phyloP scores from a whole-genome alignment of 805 yeast species.

The Pichia sporocuriosa region DNA sequence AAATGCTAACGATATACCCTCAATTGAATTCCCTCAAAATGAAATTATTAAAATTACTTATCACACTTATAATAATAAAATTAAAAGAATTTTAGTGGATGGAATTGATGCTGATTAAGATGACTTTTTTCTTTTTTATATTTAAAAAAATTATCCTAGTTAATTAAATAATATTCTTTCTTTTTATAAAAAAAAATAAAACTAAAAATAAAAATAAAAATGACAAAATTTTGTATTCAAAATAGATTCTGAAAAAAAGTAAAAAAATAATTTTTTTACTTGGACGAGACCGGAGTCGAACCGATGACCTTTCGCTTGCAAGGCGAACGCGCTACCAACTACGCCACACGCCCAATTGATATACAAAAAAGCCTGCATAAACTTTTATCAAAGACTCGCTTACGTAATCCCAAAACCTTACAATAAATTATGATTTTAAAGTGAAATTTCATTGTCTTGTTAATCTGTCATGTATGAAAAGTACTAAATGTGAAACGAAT shows the following conservation, averaged over 20 bases:
- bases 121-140: background rate
- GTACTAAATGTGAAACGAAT: no score
- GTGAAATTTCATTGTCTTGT: no score
- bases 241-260: background rate
- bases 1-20: slow-evolving; percentile 80
- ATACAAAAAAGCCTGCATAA: no score
- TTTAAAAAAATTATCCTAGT: background rate
- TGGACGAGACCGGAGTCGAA: slow-evolving; percentile 75
- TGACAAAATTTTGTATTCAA: background rate
- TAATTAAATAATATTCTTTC: background rate
- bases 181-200: background rate
- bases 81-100: slow-evolving; percentile 42
- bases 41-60: slow-evolving; percentile 84
- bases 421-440: no score
- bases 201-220: background rate
- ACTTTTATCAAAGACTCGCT: no score
- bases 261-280: no score
- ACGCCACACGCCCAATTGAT: slow-evolving; percentile 64
- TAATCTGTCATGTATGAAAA: no score
- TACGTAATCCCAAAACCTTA: no score
- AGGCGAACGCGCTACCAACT: slow-evolving; percentile 81
- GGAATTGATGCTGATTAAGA: slow-evolving; percentile 19
- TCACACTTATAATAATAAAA: slow-evolving; percentile 75
- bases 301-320: slow-evolving; percentile 78
- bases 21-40: slow-evolving; percentile 66